phyloP scores from a whole-genome alignment of 2,329 filamentous ascomycete species.

The Neurospora crassa region DNA sequence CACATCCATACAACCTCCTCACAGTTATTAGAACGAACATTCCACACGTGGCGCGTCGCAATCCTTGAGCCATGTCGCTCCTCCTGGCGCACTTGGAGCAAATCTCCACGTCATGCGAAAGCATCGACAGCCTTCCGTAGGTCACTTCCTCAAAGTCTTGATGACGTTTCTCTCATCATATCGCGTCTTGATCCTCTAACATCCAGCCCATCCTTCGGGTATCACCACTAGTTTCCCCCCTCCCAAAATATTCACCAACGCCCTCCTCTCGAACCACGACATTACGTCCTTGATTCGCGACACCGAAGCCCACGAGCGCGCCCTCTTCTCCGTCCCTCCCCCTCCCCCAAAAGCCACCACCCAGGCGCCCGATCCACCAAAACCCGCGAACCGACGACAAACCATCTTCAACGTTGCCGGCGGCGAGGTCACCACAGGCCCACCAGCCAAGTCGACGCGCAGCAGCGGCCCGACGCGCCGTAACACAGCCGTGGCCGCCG shows the following conservation, averaged over 20 bases:
- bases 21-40: background rate
- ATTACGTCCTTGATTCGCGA: slow-evolving; percentile 93
- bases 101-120: slow-evolving; percentile 65
- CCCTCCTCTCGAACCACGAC: slow-evolving; percentile 77
- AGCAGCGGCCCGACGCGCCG: slow-evolving; percentile 44
- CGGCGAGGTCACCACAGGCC: slow-evolving; percentile 51
- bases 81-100: slow-evolving; percentile 66
- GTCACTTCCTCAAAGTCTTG: slow-evolving; percentile 16
- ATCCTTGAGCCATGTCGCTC: slow-evolving; percentile 49
- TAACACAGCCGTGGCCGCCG: slow-evolving; percentile 80
- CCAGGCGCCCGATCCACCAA: slow-evolving; percentile 37
- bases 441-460: slow-evolving; percentile 31
- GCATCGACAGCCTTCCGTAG: slow-evolving; percentile 66
- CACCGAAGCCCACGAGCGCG: slow-evolving; percentile 88
- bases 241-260: slow-evolving; percentile 93
- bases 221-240: slow-evolving; percentile 59
- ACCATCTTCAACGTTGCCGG: slow-evolving; percentile 58
- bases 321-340: slow-evolving; percentile 84
- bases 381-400: slow-evolving; percentile 39
- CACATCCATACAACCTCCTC: background rate
- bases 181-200: background rate
- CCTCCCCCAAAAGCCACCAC: slow-evolving; percentile 41
- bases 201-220: background rate
- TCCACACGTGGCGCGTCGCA: background rate
- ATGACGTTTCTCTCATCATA: background rate